Base-by-base conservation (phyloP, 108 stramenopile genomes). In the Conticribra guillardii region DNA sequence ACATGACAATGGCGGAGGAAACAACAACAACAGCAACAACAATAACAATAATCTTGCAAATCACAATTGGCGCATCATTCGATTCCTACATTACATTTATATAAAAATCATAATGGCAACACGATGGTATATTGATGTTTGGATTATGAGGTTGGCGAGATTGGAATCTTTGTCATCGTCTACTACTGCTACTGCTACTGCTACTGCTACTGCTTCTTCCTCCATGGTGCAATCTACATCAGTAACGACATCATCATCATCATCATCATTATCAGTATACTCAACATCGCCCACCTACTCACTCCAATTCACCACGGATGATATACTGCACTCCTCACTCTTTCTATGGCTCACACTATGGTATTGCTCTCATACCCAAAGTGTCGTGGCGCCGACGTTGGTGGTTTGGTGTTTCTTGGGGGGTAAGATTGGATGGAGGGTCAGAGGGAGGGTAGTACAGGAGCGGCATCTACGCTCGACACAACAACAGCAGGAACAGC, bases 271-370 rank as follows among this genome's bases (percentile, higher is more conserved):
- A n/a, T n/a, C n/a, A n/a, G n/a, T n/a, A 11, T 68, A 68, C 54
- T 50, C 69, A 53, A 70, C 69, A 27, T 26, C 58, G 30, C 65
- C 64, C 28, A n/a, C 47, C 8, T 76, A 76, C 32, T 52, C 47
- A n/a, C 46, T 76, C 5, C 62, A 69, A 21, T 69, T 76, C 24
- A 48, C 31, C 47, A 60, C 67, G 0, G 67, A 64, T 69, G 75
- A 76, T 49, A 51, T 76, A 4, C 34, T 69, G 32, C 60, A 29
- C 32, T 63, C 50, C 31, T 41, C 53, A 23, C 8, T 64, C 47
- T 22, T 76, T 4, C 52, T 68, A 21, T 76, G 75, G 67, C 18
- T 63, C 45, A 37, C 51, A 18, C 21, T 76, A 18, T 49, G 41
- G 44, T 33, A 23, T 44, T 47, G 67, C 33, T 63, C 26, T 18